These are phyloP conservation scores for Solanum hybrid DNA, from an alignment of 305 asterid genomes.

Conservation along the genomic window DNA sequence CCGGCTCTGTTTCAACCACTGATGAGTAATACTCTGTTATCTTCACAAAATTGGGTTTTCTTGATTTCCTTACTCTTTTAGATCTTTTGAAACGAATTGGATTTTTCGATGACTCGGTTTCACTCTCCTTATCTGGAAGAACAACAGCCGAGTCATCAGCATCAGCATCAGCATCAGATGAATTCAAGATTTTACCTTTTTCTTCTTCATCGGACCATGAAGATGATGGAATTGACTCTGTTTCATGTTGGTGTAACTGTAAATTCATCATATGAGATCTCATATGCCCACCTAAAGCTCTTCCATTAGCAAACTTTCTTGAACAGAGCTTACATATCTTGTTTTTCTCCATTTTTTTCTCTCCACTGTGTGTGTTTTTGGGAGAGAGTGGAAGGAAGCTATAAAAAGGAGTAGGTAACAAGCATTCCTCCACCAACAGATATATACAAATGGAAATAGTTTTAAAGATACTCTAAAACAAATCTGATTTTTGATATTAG, in stretches of 20 bases:
- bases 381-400: conserved; percentile 49
- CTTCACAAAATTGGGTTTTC: conserved; percentile 7
- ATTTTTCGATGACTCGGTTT: conserved; percentile 37
- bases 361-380: conserved; percentile 14
- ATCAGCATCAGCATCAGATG: background rate
- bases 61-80: conserved; percentile 32
- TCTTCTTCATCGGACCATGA: conserved; percentile 21
- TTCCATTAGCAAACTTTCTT: conserved; percentile 52
- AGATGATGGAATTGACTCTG: conserved; percentile 18
- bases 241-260: conserved; percentile 17
- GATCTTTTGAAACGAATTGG: conserved; percentile 27
- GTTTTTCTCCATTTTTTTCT: conserved; percentile 39
- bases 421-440: conserved; percentile 63
- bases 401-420: conserved; percentile 81
- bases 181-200: conserved; percentile 10
- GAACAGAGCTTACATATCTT: conserved; percentile 51
- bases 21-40: conserved; percentile 4
- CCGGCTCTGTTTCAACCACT: conserved; percentile 29
- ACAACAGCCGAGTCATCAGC: conserved; percentile 18
- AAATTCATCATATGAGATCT: conserved; percentile 71
- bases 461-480: background rate
- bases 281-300: conserved; percentile 92
- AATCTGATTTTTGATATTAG: background rate
- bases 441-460: conserved; percentile 16
- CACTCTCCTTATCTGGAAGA: conserved; percentile 49